Percentiles rank a stretch among this genome's conserved stretches.
phyloP scores from a whole-genome alignment of 805 yeast species.

The Candida sakaeoensis region DNA sequence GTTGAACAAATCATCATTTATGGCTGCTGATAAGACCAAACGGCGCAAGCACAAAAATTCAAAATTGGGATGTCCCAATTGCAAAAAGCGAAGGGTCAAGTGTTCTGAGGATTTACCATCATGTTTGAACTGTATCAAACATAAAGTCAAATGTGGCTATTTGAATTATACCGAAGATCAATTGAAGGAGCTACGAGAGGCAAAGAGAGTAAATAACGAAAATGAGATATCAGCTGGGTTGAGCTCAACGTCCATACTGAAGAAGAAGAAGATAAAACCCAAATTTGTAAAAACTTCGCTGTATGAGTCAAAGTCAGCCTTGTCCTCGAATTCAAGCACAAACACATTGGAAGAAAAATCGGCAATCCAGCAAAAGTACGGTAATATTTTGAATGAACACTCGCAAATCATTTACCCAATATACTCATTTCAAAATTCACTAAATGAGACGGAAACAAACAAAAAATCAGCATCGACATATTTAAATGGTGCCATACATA shows the following conservation, averaged over 20 bases:
- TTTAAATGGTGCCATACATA: background rate
- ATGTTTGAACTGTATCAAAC: conserved; percentile 39
- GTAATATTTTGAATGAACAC: conserved; percentile 24
- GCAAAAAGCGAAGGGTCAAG: conserved; percentile 49
- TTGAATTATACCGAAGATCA: conserved; percentile 31
- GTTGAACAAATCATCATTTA: background rate
- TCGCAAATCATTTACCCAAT: conserved; percentile 35
- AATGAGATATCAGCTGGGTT: background rate
- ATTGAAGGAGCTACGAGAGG: conserved; percentile 17
- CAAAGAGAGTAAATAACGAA: conserved; percentile 7
- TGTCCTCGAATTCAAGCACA: background rate
- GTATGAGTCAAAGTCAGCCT: background rate
- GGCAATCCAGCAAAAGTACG: conserved; percentile 26
- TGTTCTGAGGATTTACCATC: conserved; percentile 41
- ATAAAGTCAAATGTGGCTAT: conserved; percentile 37
- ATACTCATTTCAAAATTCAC: conserved; percentile 14
- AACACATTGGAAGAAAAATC: background rate
- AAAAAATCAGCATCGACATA: background rate
- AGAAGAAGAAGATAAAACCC: background rate
- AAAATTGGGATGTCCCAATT: conserved; percentile 46
- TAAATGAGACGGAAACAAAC: background rate
- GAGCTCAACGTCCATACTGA: conserved; percentile 1
- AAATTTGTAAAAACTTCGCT: background rate
- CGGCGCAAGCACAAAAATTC: conserved; percentile 32
- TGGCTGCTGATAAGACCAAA: conserved; percentile 10